Evolutionary conservation across 75 land plant species (phyloP), one percentile per base, ranked within the genome.

Genomic region (Cunninghamia lanceolata): DNA sequence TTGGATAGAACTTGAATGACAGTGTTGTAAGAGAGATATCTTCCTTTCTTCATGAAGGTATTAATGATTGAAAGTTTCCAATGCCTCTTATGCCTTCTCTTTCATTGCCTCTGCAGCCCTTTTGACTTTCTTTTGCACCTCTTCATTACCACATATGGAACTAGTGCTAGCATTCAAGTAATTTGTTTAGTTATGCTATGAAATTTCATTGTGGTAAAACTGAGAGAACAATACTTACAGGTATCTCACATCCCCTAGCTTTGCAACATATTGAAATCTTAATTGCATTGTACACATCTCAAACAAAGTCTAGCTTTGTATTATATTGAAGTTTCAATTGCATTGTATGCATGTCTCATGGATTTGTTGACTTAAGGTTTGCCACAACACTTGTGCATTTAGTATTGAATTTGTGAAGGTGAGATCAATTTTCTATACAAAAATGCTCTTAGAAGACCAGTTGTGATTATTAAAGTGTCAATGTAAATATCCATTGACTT

Each of bases 321-420:
- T 87, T 90, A 79, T 91, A 91, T 47, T 76, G 73, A 84, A 95
- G 90, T 56, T 90, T 91, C 81, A 91, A 92, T 7, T 94, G 89
- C 10, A 92, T 90, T 85, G 91, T 93, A 43, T 97, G 92, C 88
- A 95, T 84, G 39, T 95, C 94, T 87, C 95, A 84, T 0, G 99
- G 97, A 84, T 97, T 97, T 87, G 91, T 90, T 73, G 96, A 87
- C 43, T 93, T 89, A 39, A 97, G 93, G 40, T 88, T 90, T 34
- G 94, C 94, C 52, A 95, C 96, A 52, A 95, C 89, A 47, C 99
- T 97, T 50, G 93, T 88, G 28, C 86, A 68, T 87, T 90, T 93
- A 83, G 91, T 92, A 83, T 86, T 88, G 73, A 86, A 84, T 78
- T 87, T 90, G 84, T 83, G 89, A 63, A 94, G 88, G 88, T 90